A percentile compares a stretch with the other conserved stretches of the same genome.
Evolutionary conservation across 208 protist genomes (phyloP).

Genomic region (Angomonas deanei): DNA sequence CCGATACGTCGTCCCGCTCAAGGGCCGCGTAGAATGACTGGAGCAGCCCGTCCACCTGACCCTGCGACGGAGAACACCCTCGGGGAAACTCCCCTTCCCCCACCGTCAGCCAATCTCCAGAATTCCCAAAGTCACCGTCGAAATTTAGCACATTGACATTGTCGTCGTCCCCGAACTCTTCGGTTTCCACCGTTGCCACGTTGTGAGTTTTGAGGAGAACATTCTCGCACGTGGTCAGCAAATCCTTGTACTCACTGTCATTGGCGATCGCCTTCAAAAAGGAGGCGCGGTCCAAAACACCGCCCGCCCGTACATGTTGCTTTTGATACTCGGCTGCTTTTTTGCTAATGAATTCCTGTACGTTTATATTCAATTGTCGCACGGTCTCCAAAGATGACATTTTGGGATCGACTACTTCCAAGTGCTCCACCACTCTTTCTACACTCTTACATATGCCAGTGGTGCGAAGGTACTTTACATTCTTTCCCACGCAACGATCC

Average conservation of each 20-base stretch:
- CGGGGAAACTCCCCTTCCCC: neutral
- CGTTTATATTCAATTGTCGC: neutral
- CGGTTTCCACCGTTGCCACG: neutral
- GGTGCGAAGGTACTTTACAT: neutral
- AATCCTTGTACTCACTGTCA: neutral
- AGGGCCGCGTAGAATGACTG: too few relatives aligned
- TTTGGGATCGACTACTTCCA: neutral
- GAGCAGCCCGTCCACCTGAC: too few relatives aligned
- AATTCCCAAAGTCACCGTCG: neutral
- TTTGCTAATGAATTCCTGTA: too few relatives aligned
- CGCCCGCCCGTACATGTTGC: neutral
- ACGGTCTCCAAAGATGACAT: neutral
- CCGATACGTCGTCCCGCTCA: too few relatives aligned
- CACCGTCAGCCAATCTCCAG: neutral
- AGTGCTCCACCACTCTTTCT: neutral
- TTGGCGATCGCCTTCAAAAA: neutral
- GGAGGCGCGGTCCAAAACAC: neutral
- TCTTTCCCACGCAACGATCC: neutral
- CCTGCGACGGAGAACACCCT: neutral
- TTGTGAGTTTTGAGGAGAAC: neutral
- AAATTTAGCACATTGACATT: neutral
- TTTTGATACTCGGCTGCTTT: neutral
- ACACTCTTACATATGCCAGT: too few relatives aligned
- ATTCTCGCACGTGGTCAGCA: neutral
- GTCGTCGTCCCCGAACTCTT: neutral